Evolutionary conservation across 495 filamentous ascomycete species (phyloP).

Genomic region (Trypethelium eluteriae): DNA sequence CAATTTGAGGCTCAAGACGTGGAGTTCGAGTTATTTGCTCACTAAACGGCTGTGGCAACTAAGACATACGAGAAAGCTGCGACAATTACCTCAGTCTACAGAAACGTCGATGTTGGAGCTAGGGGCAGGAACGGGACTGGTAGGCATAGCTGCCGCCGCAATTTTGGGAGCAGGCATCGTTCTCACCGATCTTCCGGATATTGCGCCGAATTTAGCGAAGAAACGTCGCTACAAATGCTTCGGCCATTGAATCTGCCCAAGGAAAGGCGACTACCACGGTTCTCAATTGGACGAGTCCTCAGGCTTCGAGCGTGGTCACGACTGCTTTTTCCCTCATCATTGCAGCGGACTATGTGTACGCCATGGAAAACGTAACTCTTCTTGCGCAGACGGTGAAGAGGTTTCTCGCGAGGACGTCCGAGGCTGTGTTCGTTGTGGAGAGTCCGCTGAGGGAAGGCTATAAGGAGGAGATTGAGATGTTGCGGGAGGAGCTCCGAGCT

Average conservation of each 20-base stretch:
- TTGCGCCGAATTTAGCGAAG: conserved; percentile 39
- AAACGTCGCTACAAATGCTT: conserved; percentile 53
- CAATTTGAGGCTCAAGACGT: conserved; percentile 75
- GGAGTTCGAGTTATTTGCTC: conserved; percentile 81
- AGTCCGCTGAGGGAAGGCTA: conserved; percentile 59
- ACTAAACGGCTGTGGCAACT: conserved; percentile 59
- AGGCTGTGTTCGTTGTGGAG: conserved; percentile 53
- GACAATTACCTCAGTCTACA: conserved; percentile 17
- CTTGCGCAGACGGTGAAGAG: conserved; percentile 50
- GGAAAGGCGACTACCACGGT: conserved; percentile 44
- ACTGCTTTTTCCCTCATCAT: conserved; percentile 52
- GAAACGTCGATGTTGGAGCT: conserved; percentile 47
- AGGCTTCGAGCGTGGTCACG: neutral
- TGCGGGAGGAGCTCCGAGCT: conserved; percentile 46
- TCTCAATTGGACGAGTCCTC: conserved; percentile 57
- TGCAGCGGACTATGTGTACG: conserved; percentile 66
- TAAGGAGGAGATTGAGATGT: conserved; percentile 45
- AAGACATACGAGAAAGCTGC: conserved; percentile 19
- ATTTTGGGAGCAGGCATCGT: conserved; percentile 37
- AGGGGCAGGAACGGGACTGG: conserved; percentile 57
- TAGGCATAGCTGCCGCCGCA: conserved; percentile 46
- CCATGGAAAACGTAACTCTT: conserved; percentile 55
- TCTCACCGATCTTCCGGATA: conserved; percentile 65
- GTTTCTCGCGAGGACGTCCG: conserved; percentile 44
- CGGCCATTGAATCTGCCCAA: conserved; percentile 38